A percentile compares a stretch with the other conserved stretches of the same genome.
Conservation (phyloP, 768 basidiomycete species). For the Cytidiella melzeri region DNA sequence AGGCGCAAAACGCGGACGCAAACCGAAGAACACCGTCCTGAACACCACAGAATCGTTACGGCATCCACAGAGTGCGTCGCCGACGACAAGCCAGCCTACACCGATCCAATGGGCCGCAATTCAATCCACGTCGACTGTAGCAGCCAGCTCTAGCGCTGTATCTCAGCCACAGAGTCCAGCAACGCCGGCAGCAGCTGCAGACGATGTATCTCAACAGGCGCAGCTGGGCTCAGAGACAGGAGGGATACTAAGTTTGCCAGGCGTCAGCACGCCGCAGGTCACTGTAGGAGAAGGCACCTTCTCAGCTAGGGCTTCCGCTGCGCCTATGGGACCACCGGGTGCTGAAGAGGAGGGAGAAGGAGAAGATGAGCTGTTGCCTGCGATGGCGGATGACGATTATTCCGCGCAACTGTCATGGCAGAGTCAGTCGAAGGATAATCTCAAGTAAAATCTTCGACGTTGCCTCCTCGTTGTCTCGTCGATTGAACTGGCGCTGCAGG, state of each 20-base stretch:
- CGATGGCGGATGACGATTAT: constrained; percentile 88
- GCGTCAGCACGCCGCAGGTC: constrained; percentile 2
- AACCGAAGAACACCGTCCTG: constrained; percentile 23
- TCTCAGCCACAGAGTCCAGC: constrained; percentile 1
- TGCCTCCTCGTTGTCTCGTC: constrained; percentile 6
- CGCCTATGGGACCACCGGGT: constrained; percentile 8
- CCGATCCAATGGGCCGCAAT: constrained; percentile 12
- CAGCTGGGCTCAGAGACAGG: constrained; percentile 8
- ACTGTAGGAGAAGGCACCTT: not conserved
- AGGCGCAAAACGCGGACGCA: constrained; percentile 28
- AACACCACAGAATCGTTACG: constrained; percentile 13
- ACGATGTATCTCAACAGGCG: no score
- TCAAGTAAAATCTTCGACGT: constrained; percentile 62
- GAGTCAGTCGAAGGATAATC: constrained; percentile 83
- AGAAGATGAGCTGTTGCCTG: constrained; percentile 74
- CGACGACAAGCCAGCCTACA: constrained; percentile 14
- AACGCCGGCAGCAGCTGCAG: not conserved
- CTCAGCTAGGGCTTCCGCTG: constrained; percentile 3
- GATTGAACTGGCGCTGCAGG: constrained; percentile 30
- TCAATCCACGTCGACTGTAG: not conserved
- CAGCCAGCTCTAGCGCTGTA: constrained; percentile 5
- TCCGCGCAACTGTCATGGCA: constrained; percentile 79
- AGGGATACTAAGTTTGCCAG: constrained; percentile 19
- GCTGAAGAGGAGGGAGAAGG: constrained; percentile 58
- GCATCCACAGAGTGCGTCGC: constrained; percentile 12